phyloP scores from a whole-genome alignment of 768 basidiomycete genomes.

The Strobilomyces echinocephalus region DNA sequence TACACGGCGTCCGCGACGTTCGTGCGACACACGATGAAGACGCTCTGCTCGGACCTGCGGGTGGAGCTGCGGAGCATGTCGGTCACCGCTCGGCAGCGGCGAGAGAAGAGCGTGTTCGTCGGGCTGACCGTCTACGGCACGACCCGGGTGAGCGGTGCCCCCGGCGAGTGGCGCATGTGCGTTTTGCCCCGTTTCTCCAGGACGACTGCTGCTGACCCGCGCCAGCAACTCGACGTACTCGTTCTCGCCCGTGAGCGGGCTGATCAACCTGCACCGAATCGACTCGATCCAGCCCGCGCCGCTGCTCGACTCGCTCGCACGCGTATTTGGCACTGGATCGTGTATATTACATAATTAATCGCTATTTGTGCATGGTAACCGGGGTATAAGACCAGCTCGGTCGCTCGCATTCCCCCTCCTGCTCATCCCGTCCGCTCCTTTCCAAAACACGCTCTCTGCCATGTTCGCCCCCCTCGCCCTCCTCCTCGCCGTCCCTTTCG shows the following conservation, averaged over 20 bases:
- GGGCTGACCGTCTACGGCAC: conserved; percentile 53
- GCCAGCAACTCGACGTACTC: conserved; percentile 65
- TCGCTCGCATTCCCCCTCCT: background rate
- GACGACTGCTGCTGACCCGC: background rate
- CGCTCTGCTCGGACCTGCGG: conserved; percentile 62
- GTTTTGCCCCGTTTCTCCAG: conserved; percentile 17
- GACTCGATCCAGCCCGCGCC: conserved; percentile 79
- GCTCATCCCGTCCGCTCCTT: conserved; percentile 15
- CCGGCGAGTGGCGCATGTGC: conserved; percentile 71
- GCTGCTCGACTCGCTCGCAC: conserved; percentile 36
- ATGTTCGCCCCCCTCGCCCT: conserved; percentile 39
- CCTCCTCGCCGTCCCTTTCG: conserved; percentile 43
- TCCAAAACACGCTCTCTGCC: background rate
- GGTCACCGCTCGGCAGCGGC: conserved; percentile 28
- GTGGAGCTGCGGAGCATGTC: conserved; percentile 51
- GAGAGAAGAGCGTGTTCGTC: conserved; percentile 58
- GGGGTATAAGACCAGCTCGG: background rate
- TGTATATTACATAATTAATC: conserved; percentile 14
- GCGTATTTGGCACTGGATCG: conserved; percentile 15
- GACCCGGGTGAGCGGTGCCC: conserved; percentile 58
- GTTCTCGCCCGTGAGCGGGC: conserved; percentile 63
- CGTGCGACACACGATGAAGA: conserved; percentile 69
- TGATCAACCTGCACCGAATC: conserved; percentile 59
- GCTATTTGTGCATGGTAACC: conserved; percentile 10
- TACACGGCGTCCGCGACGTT: conserved; percentile 69